Evolutionary conservation across 371 early-diverging fungal species (phyloP).

Genomic region (Mucor plumbeus): DNA sequence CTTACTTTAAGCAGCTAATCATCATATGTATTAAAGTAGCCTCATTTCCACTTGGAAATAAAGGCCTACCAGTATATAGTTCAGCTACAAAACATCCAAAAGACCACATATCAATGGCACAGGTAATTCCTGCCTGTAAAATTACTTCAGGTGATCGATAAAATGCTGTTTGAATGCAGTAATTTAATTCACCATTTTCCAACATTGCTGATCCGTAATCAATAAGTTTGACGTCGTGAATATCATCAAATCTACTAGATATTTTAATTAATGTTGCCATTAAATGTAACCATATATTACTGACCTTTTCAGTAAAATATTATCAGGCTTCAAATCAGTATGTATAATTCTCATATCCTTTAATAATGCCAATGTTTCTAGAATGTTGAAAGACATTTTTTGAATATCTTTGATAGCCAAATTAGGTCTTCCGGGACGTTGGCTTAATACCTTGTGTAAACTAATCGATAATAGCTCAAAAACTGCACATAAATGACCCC

Average conservation of each 20-base stretch:
- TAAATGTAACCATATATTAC: background rate
- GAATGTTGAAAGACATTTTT: slow-evolving; percentile 82
- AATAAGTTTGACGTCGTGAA: slow-evolving; percentile 92
- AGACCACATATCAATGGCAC: slow-evolving; percentile 99
- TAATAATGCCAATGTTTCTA: slow-evolving; percentile 86
- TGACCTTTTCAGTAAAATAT: slow-evolving; percentile 89
- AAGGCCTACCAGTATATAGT: slow-evolving; percentile 86
- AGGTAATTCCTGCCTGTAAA: slow-evolving; percentile 87
- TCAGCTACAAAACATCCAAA: slow-evolving; percentile 99
- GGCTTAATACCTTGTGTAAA: slow-evolving; percentile 93
- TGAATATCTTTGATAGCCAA: slow-evolving; percentile 85
- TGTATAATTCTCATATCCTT: slow-evolving; percentile 90
- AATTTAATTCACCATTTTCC: slow-evolving; percentile 77
- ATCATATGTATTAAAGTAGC: slow-evolving; percentile 89
- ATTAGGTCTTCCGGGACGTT: slow-evolving; percentile 81
- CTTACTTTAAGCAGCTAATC: slow-evolving; percentile 82
- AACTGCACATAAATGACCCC: slow-evolving; percentile 91
- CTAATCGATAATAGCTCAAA: slow-evolving; percentile 95
- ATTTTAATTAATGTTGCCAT: too few species aligned
- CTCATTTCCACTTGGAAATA: slow-evolving; percentile 94
- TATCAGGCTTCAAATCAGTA: slow-evolving; percentile 97
- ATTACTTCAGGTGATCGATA: slow-evolving; percentile 98
- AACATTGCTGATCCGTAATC: slow-evolving; percentile 98
- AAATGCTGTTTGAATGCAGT: slow-evolving; percentile 97
- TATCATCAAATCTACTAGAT: slow-evolving; percentile 57